Base-by-base conservation (phyloP, 345 rosid species). In the Camelina sativa region DNA sequence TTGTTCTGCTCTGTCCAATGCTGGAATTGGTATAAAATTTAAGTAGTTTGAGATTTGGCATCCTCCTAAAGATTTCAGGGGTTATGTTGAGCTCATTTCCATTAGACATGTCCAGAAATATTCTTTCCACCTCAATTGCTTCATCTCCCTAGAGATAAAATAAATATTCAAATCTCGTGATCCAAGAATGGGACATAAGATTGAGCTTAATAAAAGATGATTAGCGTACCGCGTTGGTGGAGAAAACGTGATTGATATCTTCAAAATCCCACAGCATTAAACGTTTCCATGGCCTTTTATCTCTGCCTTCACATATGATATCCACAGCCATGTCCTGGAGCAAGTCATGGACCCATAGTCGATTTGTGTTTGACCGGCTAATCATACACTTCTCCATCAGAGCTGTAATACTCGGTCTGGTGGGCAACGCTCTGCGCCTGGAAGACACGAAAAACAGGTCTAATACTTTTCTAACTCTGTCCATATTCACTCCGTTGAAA, bases 251-350 rank as follows among this genome's bases (percentile, higher is more conserved):
- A 47, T 71, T 55, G n/a, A 71, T 48, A 64, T 71, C 76, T 10
- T 76, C 76, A 25, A 70, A 76, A 56, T 76, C 76, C 76, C 80
- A 76, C 20, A 76, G 46, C 76, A 76, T 71, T 40, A 55, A 47
- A 37, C 76, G 71, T 55, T 71, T 76, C 80, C 80, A 64, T 38
- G 80, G 76, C 48, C 0, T 70, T 15, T 63, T 61, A 34, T 56
- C 48, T 12, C 57, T 76, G 5, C 76, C 80, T 55, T 64, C 38
- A 15, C 67, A 70, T 47, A 71, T 19, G 55, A 76, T 63, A 7
- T 76, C 72, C 47, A 64, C 66, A 6, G 76, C 80, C 76, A 76
- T 70, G 71, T 76, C 80, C 50, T 70, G 71, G 6, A 76, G 80
- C 60, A 76, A 71, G 58, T 64, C 71, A 64, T 76, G 80, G 37